phyloP scores from a whole-genome alignment of 2,329 filamentous ascomycete genomes.

The Cladosporium sp. region DNA sequence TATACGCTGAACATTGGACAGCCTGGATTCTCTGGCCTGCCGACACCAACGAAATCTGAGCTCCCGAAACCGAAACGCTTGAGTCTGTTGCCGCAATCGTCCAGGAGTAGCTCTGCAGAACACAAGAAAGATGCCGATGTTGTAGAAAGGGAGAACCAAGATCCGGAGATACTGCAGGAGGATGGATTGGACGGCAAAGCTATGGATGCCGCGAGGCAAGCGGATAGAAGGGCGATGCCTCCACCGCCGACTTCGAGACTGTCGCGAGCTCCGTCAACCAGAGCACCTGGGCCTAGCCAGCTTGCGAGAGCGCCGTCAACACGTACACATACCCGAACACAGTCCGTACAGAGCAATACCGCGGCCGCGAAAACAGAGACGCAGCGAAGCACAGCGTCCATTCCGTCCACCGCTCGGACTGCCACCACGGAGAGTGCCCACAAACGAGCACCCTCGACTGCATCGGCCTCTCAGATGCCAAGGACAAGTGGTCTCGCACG shows the following conservation, averaged over 20 bases:
- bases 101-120: constrained; percentile 21
- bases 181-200: neutral
- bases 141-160: constrained; percentile 10
- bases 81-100: constrained; percentile 29
- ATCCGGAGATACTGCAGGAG: neutral
- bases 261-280: constrained; percentile 15
- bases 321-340: constrained; percentile 16
- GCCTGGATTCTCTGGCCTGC: constrained; percentile 9
- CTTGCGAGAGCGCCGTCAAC: constrained; percentile 17
- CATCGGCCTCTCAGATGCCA: neutral
- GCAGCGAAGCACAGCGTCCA: neutral
- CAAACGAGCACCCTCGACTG: constrained; percentile 11
- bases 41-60: constrained; percentile 7
- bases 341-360: constrained; percentile 17
- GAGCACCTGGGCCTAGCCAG: constrained; percentile 1
- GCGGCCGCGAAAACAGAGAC: constrained; percentile 3
- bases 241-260: constrained; percentile 22
- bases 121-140: constrained; percentile 23
- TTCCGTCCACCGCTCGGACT: neutral
- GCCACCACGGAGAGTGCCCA: neutral
- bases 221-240: constrained; percentile 26
- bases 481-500: constrained; percentile 5
- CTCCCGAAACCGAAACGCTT: constrained; percentile 24
- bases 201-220: constrained; percentile 2
- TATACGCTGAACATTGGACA: constrained; percentile 17